Evolutionary conservation across 768 basidiomycete species (phyloP), one percentile per base, ranked within the genome.

Genomic region (Pleurotus djamor): DNA sequence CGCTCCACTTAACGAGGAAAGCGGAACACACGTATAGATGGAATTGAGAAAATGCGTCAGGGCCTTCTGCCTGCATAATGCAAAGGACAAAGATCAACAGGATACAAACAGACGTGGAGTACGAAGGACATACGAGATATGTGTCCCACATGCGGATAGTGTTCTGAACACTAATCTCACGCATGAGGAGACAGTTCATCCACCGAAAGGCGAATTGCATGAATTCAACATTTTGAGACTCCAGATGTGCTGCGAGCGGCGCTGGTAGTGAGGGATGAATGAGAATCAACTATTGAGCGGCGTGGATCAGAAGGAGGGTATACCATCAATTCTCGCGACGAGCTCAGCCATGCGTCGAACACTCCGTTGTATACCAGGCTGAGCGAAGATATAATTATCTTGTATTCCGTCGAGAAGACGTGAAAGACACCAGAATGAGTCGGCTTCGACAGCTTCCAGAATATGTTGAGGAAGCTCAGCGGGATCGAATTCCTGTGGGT

Each of bases 81-180:
- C 37, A 59, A 33, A 12, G 33, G 33, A 62, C 61, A 28, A n/a
- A n/a, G n/a, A n/a, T n/a, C n/a, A n/a, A n/a, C n/a, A n/a, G n/a
- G n/a, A n/a, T n/a, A n/a, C n/a, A n/a, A n/a, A n/a, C n/a, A n/a
- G n/a, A n/a, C n/a, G n/a, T n/a, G n/a, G n/a, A n/a, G n/a, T n/a
- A n/a, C n/a, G n/a, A n/a, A n/a, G n/a, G 4, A 74, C 92, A 59
- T 61, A 98, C 97, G 68, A 99, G 75, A 73, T 99, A 99, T 10
- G 97, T 98, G 71, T 99, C 97, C 97, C 97, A 99, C 96, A 98
- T 98, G 58, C 97, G 84, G 52, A 98, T 92, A 14, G 96, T 98
- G 71, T 98, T 96, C 66, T 89, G 86, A 51, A 99, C 94, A 65
- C 91, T 96, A 64, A 99, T 92, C 77, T 98, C 97, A 59, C 97